Base-by-base conservation (phyloP, 1,139 yeast species). In the Lodderomyces oxycetoniae region DNA sequence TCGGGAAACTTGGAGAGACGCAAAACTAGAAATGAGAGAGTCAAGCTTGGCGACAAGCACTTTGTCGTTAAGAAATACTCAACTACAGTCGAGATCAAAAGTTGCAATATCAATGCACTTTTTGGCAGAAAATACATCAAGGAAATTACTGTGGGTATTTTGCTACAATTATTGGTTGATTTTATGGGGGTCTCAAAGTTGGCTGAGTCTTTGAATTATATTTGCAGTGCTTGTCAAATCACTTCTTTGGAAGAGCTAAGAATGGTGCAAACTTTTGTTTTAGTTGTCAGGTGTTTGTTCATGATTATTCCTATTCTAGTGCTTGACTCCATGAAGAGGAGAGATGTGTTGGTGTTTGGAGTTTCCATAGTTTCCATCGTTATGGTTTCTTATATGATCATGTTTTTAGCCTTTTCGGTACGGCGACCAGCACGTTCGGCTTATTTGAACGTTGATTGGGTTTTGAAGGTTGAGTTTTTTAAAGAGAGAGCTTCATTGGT, bases 281-380 rank as follows among this genome's bases (percentile, higher is more conserved):
- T 58, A 28, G 37, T 50, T 0, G 33, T 59, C 10, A 38, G 53
- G 32, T 49, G 53, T 1, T 12, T 55, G 1, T 55, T 58, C 40
- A 48, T 60, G 3, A 25, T 50, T 4, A 35, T 59, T 9, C 67
- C 70, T 3, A 41, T 55, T 1, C 31, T 53, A 8, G 38, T 61
- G 3, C 43, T 71, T n/a, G 71, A 67, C 45, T 53, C 52, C 17
- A 51, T 71, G 33, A 57, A 74, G 41, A 61, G 84, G 36, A 71
- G 70, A 34, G 75, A 70, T 42, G 56, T 65, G 3, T 50, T 74
- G 26, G 55, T 66, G 0, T 65, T 63, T 45, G 81, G 80, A 0
- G 40, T 40, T 38, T 12, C 31, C 17, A 13, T 37, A 8, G 30
- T 33, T 3, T 34, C 35, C 14, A 20, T 32, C 5, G 30, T 35